Conservation (phyloP, 345 rosid genomes). For the Raphanus raphanistrum region DNA sequence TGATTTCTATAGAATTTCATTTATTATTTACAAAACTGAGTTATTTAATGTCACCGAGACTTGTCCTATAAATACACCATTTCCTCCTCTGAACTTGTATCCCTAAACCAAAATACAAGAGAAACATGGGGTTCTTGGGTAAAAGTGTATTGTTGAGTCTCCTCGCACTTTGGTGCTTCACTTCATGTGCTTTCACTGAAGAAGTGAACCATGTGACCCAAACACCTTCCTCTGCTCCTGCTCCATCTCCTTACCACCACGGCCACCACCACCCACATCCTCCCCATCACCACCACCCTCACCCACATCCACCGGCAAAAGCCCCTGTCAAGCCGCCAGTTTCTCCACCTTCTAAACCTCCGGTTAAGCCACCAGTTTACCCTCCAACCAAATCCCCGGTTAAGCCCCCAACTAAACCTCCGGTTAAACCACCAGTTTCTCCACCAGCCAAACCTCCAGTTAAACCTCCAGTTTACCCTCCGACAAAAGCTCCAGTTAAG, state of each 20-base stretch:
- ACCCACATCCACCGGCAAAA: constrained; percentile 20
- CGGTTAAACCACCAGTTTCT: constrained; percentile 30
- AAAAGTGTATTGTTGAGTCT: constrained; percentile 43
- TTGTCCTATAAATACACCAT: constrained; percentile 31
- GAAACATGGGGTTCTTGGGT: constrained; percentile 41
- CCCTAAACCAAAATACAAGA: background rate
- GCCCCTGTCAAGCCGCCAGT: constrained; percentile 36
- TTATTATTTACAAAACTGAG: background rate
- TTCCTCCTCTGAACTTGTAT: background rate
- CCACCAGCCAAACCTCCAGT: constrained; percentile 41
- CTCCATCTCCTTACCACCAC: constrained; percentile 47
- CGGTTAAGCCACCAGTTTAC: constrained; percentile 38
- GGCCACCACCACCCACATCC: constrained; percentile 45
- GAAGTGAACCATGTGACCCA: constrained; percentile 30
- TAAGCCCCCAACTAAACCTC: constrained; percentile 34
- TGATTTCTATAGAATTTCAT: background rate
- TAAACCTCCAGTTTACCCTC: constrained; percentile 43
- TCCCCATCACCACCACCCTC: constrained; percentile 44
- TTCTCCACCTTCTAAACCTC: constrained; percentile 36
- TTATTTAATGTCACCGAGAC: background rate
- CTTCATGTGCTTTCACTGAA: constrained; percentile 42
- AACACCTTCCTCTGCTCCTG: constrained; percentile 37
- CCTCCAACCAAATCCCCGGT: constrained; percentile 34
- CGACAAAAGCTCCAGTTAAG: constrained; percentile 28
- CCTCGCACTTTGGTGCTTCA: constrained; percentile 43